Evolutionary conservation across 192 early-diverging fungal genomes (phyloP), one percentile per base, ranked within the genome.

Genomic region (Backusella macrospora): DNA sequence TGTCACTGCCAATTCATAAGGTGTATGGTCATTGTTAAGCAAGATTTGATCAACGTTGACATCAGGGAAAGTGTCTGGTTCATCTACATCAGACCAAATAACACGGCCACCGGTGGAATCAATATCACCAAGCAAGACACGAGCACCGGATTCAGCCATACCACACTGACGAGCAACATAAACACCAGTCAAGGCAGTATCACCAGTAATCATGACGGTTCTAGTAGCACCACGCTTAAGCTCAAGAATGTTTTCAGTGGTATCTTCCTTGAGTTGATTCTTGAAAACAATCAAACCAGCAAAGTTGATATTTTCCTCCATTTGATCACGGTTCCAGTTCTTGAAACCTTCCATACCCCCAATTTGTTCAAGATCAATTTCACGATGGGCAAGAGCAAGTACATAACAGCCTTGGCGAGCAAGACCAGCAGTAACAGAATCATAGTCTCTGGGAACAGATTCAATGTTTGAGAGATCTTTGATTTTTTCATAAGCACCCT

Each of bases 201-300:
- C 94, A 64, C 94, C 94, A 15, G 94, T 94, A 71, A 95, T 90
- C 94, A 95, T 95, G 23, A 93, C 85, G 14, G 88, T 90, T 43
- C 94, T 86, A 26, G 84, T 88, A 29, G 81, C 87, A 46, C 92
- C 94, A 34, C 76, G 77, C 68, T 92, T 86, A 65, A 95, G 87
- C 72, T 93, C 83, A 59, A 76, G 73, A 48, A 95, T 85, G 13
- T 88, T 89, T 49, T 88, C 83, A n/a, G 76, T 66, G 13, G 92
- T 94, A 65, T 94, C 92, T 10, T 73, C 77, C 79, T 95, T 95
- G 18, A 95, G 80, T 77, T 88, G 82, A 77, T 95, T 95, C 63
- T 92, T 86, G 79, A 95, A 94, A 26, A 95, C 71, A 18, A 93
- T 71, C 12, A 95, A 79, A 12, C 91, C 92, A 15, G 87, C 63